Evolutionary conservation across 495 filamentous ascomycete genomes (phyloP), one percentile per base, ranked within the genome.

Genomic region (Aspergillus mulundensis): DNA sequence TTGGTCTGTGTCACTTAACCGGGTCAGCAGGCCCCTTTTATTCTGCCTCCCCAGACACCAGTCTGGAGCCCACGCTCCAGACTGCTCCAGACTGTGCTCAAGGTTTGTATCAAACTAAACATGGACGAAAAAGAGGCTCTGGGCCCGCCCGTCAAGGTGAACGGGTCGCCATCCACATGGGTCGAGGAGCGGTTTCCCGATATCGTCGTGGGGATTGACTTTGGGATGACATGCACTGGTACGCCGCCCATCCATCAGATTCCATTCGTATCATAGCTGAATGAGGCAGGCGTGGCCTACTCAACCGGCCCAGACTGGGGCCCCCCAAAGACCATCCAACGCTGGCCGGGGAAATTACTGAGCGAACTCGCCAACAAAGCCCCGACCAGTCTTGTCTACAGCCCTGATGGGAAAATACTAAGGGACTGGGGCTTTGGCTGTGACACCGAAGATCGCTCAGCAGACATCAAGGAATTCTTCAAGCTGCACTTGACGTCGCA

Each of bases 181-280:
- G 54, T 24, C 7, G 54, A 57, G 14, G 54, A 57, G 46, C 54
- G 54, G n/a, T 44, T 50, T n/a, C 78, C 82, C 16, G 81, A 84
- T 59, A 78, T 85, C 57, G 63, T 84, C 10, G 74, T 86, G 23
- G 81, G 81, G n/a, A 68, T 87, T 47, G 84, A 87, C 58, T 71
- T 86, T 53, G 84, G 83, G 1, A 85, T 84, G 69, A 86, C 84
- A 23, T 84, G 74, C 53, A 83, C 81, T 71, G 53, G 68, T n/a
- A 8, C 25, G 4, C 25, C n/a, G n/a, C n/a, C n/a, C n/a, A n/a
- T n/a, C n/a, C n/a, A n/a, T n/a, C n/a, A n/a, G n/a, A n/a, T n/a
- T n/a, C n/a, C n/a, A n/a, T n/a, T n/a, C 24, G n/a, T 46, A 4
- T 36, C 2, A 36, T 1, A n/a, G n/a, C n/a, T n/a, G n/a, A n/a